Evolutionary conservation across 208 protist species (phyloP), one percentile per base, ranked within the genome.

Genomic region (Wallacemonas collosoma): DNA sequence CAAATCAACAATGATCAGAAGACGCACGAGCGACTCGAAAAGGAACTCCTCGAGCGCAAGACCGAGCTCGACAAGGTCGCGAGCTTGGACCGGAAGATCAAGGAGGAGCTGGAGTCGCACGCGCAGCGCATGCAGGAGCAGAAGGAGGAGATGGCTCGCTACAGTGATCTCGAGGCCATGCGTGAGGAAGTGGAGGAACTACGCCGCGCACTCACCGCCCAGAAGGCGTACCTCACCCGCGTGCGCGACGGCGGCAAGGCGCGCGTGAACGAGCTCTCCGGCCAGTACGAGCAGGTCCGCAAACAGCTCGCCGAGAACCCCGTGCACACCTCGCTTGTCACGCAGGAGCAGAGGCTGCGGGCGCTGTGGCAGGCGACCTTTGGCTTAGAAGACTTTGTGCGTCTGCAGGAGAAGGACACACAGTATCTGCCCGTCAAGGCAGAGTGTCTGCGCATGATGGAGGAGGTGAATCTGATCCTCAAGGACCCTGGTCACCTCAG

Each of bases 1-100:
- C 90, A 95, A 69, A 91, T 96, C 47, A 70, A 93, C 62, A 88
- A 89, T 66, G 88, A 93, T 53, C 82, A 90, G 68, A 74, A 87
- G 65, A 97, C 94, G 9, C 89, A 95, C 60, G 77, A 97, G 76
- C 83, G 92, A 3, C 75, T 97, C 15, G 81, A 96, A 73, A 94
- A 94, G 79, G 92, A 97, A 68, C 76, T 97, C 26, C 77, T 95
- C n/a, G 86, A 94, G 48, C 86, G 92, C 38, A 96, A 95, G 73
- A 60, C 77, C 57, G 92, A 97, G 75, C 83, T 97, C 43, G 88
- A 96, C 53, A 97, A 96, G 75, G 88, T 97, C 35, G 82, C 82
- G 7, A 86, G 87, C 68, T 82, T 97, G 0, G 94, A 96, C 72
- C 83, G 74, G 36, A 97, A 97, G 75, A 96, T 97, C 68, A 93